Evolutionary conservation across 257 asterid species (phyloP).

Genomic region (Solanum habrochaites): DNA sequence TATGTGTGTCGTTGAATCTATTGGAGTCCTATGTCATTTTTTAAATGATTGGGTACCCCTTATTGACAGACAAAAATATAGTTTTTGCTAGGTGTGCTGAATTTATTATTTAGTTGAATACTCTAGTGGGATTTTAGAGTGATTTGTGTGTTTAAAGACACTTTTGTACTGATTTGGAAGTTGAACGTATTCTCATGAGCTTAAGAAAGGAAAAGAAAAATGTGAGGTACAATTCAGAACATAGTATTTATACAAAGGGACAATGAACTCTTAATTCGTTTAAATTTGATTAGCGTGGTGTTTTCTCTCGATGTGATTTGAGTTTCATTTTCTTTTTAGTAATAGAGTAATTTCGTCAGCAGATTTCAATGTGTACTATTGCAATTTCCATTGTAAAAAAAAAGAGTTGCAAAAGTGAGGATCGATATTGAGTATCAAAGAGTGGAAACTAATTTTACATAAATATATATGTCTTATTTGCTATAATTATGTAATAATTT

Average conservation of each 20-base stretch:
- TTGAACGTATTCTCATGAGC: neutral
- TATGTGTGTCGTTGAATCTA: neutral
- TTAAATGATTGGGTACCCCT: neutral
- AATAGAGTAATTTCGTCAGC: too few species aligned
- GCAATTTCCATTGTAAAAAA: too few species aligned
- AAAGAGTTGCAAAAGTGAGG: too few species aligned
- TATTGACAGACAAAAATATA: neutral
- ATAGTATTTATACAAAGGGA: neutral
- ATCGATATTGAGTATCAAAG: too few species aligned
- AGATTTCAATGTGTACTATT: too few species aligned
- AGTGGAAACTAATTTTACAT: too few species aligned
- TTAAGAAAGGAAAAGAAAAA: neutral
- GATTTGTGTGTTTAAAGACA: neutral
- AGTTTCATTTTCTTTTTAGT: too few species aligned
- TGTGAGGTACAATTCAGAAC: neutral
- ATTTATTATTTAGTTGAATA: too few species aligned
- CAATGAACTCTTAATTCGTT: neutral
- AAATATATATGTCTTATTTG: neutral
- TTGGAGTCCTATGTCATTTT: conserved; percentile 1
- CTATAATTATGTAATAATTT: neutral
- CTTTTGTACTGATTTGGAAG: neutral
- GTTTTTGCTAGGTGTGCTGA: neutral
- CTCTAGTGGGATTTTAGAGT: neutral
- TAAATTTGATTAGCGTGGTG: neutral
- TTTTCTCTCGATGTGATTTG: too few species aligned